Percentiles rank a stretch among this genome's conserved stretches.
Evolutionary conservation across 2,329 filamentous ascomycete species (phyloP).

Genomic region (Aureobasidium uvarum): DNA sequence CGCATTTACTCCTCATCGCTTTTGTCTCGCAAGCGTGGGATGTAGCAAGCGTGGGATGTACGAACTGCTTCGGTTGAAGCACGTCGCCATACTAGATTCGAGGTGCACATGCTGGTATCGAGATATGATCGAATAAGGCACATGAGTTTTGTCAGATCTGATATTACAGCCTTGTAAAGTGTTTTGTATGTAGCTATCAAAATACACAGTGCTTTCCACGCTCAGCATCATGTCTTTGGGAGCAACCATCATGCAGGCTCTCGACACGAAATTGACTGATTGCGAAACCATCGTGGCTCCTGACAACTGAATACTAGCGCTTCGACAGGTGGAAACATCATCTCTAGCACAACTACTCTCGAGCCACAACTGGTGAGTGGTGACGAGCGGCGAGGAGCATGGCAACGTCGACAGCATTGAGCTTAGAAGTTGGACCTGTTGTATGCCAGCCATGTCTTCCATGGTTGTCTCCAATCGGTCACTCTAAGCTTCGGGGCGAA

Average conservation of each 20-base stretch:
- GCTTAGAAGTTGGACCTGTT: slow-evolving; percentile 52
- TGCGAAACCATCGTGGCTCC: neutral
- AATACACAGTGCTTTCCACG: neutral
- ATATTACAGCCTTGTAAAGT: neutral
- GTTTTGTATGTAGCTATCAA: neutral
- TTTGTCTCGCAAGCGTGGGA: neutral
- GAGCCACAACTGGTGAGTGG: neutral
- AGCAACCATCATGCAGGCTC: neutral
- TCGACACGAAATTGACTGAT: neutral
- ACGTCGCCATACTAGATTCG: neutral
- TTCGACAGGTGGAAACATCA: neutral
- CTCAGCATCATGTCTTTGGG: neutral
- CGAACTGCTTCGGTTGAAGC: neutral
- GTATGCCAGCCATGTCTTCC: slow-evolving; percentile 66
- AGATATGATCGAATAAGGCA: neutral
- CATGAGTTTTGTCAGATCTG: neutral
- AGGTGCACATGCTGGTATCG: neutral
- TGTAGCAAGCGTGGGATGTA: neutral
- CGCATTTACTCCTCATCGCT: neutral
- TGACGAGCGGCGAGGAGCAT: neutral
- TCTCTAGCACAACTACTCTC: neutral
- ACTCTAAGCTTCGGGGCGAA: slow-evolving; percentile 62
- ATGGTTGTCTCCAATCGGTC: slow-evolving; percentile 81
- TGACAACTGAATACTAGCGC: neutral
- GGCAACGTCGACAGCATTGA: neutral